Evolutionary conservation across 163 green algal genomes (phyloP), one percentile per base, ranked within the genome.

Genomic region (Coccomyxa subellipsoidea): DNA sequence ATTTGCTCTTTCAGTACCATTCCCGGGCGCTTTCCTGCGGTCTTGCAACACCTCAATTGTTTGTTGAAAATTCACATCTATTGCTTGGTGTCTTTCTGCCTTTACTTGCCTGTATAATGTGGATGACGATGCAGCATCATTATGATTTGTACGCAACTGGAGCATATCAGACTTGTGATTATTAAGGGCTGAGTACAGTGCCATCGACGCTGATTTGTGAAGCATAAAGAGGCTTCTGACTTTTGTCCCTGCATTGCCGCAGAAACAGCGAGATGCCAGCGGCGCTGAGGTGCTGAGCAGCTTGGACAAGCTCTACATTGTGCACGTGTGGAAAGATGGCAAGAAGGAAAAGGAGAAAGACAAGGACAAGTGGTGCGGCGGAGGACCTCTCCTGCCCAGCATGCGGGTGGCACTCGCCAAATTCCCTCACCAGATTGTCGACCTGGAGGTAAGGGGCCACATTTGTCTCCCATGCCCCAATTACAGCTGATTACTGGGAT

Each of bases 391-490:
- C 12, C 66, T 87, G 35, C 83, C 79, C 39, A 76, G 75, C 27
- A 32, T 87, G 73, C 10, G 40, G 5, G 47, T 70, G 31, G 83
- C 83, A 2, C 75, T 87, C 2, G 75, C 66, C 29, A 81, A 78
- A 7, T 87, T 82, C 32, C 83, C 79, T 29, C 79, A 87, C 34
- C 77, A 38, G 2, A 76, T 87, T 29, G 69, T 87, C 10, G 83
- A 87, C 38, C 59, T 87, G 15, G 83, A 87, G 83, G 83, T 86
- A 31, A 7, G 32, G n/a, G n/a, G n/a, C n/a, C n/a, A n/a, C n/a
- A n/a, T n/a, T n/a, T n/a, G n/a, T n/a, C n/a, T n/a, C n/a, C n/a
- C n/a, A n/a, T n/a, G n/a, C n/a, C n/a, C n/a, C n/a, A n/a, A n/a
- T n/a, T n/a, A n/a, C n/a, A 36, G 4, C 66, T 34, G 1, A 4